A percentile compares a stretch with the other conserved stretches of the same genome.
Conservation (phyloP, 768 basidiomycete species). For the Lanmaoa rubissima region DNA sequence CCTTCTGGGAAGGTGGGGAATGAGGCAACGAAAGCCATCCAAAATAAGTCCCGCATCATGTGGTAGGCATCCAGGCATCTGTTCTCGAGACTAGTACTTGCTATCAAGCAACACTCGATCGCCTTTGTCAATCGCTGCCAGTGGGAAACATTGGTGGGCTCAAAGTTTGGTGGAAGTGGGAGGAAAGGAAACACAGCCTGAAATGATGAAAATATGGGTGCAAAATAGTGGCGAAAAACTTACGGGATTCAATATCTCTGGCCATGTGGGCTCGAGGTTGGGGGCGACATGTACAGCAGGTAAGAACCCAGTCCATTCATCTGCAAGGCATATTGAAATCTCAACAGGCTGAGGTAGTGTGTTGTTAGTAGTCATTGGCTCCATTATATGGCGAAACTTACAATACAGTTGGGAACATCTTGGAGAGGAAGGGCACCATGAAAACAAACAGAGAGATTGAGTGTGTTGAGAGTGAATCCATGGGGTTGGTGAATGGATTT, state of each 20-base stretch:
- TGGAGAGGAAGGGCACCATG: not conserved
- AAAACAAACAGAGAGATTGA: not conserved
- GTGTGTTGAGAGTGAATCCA: not conserved
- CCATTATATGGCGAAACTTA: not conserved
- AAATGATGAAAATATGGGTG: not conserved
- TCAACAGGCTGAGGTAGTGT: not conserved
- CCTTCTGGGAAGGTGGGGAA: not conserved
- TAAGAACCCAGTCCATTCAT: not conserved
- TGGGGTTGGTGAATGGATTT: not conserved
- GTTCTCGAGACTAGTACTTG: not conserved
- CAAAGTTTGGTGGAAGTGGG: not conserved
- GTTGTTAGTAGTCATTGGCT: not conserved
- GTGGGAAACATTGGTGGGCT: not conserved
- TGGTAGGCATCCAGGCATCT: not conserved
- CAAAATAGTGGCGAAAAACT: not conserved
- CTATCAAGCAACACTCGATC: not conserved
- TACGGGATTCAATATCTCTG: not conserved
- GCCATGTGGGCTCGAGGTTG: too few relatives aligned
- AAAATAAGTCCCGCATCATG: not conserved
- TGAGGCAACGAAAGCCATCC: not conserved
- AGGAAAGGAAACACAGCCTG: not conserved
- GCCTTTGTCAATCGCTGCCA: not conserved
- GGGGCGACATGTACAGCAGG: not conserved
- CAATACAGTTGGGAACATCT: not conserved
- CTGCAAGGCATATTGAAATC: not conserved